These are phyloP conservation scores for Starmerella tilneyi DNA, from an alignment of 805 yeast species.

Conservation along the genomic window DNA sequence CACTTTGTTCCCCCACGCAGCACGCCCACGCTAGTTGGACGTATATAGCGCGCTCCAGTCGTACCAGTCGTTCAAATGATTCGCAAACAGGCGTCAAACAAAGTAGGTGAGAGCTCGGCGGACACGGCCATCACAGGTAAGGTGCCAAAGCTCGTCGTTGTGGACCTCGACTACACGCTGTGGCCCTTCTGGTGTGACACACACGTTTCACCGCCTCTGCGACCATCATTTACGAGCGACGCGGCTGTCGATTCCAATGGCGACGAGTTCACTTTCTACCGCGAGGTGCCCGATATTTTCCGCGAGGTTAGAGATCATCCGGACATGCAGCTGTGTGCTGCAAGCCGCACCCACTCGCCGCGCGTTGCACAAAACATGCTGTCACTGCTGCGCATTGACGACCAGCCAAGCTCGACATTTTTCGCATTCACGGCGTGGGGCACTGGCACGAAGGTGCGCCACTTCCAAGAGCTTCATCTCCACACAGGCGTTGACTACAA, in stretches of 20 bases:
- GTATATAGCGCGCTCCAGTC: too few relatives aligned
- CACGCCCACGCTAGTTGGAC: too few relatives aligned
- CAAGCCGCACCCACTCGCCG: slow-evolving; percentile 73
- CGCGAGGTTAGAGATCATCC: slow-evolving; percentile 39
- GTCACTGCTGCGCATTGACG: slow-evolving; percentile 42
- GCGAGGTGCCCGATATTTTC: slow-evolving; percentile 59
- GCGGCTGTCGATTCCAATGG: slow-evolving; percentile 47
- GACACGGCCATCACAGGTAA: too few relatives aligned
- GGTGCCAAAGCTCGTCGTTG: slow-evolving; percentile 49
- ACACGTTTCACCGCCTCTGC: slow-evolving; percentile 50
- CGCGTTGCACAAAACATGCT: slow-evolving; percentile 59
- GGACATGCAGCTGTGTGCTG: slow-evolving; percentile 49
- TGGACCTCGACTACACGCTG: slow-evolving; percentile 64
- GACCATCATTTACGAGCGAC: slow-evolving; percentile 30
- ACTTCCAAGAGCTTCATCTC: slow-evolving; percentile 42
- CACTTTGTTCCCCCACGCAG: too few relatives aligned
- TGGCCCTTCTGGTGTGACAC: slow-evolving; percentile 83
- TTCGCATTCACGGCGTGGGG: slow-evolving; percentile 39
- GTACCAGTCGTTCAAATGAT: too few relatives aligned
- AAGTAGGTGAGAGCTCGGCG: too few relatives aligned
- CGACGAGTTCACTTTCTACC: slow-evolving; percentile 46
- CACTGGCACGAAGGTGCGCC: slow-evolving; percentile 43
- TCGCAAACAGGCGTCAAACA: too few relatives aligned
- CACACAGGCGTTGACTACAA: slow-evolving; percentile 38
- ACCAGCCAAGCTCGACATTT: slow-evolving; percentile 41